Percentiles rank a stretch among this genome's conserved stretches.
phyloP scores from a whole-genome alignment of 306 rosid genomes.

The Sindora glabra region DNA sequence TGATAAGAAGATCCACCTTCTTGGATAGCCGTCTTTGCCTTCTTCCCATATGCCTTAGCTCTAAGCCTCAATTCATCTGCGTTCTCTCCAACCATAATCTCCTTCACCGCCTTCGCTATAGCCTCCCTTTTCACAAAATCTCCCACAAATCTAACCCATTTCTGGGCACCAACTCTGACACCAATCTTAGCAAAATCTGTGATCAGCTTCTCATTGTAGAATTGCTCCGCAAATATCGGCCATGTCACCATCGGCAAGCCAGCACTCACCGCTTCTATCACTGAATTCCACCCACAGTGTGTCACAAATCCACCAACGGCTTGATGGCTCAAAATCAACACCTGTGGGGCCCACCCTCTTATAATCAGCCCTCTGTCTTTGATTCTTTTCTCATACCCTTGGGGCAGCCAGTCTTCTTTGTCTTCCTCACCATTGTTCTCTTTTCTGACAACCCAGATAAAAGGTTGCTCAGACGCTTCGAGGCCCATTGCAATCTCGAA shows the following conservation, averaged over 20 bases:
- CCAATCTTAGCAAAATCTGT: neutral
- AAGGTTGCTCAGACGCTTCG: constrained; percentile 4
- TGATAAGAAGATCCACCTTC: constrained; percentile 43
- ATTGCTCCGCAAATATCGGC: neutral
- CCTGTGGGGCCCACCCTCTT: neutral
- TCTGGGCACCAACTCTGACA: neutral
- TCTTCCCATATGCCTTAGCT: constrained; percentile 15
- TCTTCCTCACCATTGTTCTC: neutral
- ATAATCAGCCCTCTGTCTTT: neutral
- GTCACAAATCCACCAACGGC: neutral
- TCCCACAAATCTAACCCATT: neutral
- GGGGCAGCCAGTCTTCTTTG: neutral
- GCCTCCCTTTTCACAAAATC: constrained; percentile 23
- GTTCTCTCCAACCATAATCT: constrained; percentile 28
- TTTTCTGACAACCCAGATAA: constrained; percentile 22
- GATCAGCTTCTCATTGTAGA: neutral
- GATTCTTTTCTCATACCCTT: neutral
- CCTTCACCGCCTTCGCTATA: constrained; percentile 19
- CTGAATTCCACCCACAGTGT: neutral
- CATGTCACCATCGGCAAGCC: neutral
- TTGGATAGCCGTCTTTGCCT: constrained; percentile 31
- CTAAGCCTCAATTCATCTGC: constrained; percentile 42
- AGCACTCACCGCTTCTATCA: neutral
- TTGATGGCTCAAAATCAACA: neutral
- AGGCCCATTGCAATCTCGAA: constrained; percentile 18